Base-by-base conservation (phyloP, 257 asterid genomes). In the Euphrasia confusa region DNA sequence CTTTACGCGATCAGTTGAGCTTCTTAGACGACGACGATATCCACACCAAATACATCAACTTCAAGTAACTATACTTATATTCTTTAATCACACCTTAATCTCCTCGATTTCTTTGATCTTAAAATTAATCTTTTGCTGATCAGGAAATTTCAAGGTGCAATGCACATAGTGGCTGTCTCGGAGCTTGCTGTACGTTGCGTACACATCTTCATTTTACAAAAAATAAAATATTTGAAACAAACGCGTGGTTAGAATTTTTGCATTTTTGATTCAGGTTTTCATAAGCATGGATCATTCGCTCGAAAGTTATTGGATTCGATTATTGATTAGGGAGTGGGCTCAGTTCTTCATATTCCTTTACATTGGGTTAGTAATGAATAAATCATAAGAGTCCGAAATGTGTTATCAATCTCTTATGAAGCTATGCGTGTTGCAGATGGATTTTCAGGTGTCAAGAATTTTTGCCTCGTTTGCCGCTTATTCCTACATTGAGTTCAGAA, bases 121-220 rank as follows among this genome's bases (percentile, higher is more conserved):
- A 21, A 21, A 21, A 21, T 21, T 11, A 7, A 2, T 2, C 13
- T 11, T 54, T 73, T 14, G n/a, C n/a, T n/a, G 59, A 47, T 40
- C 80, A 91, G 98, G 84, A 91, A 81, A 74, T 88, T 91, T 75
- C 96, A 80, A 82, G 82, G 81, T 28, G 98, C 95, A 61, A 84
- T 91, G 94, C 89, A 78, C n/a, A 56, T 82, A 63, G 78, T 84
- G 68, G 96, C 88, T 26, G 75, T 84, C 74, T 78, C 83, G 45
- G 98, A 91, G 78, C 81, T 91, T 62, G 95, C 87, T 45, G 98
- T 88, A 83, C 61, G 82, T 35, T 33, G 63, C 45, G 54, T 42
- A 17, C 0, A n/a, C n/a, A 10, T 47, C 49, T 54, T 30, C 24
- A 7, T 54, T 18, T 42, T 21, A 21, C 24, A 32, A 48, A 57